Percentiles rank a stretch among this genome's conserved stretches.
Evolutionary conservation across 169 alveolate species (phyloP).

Genomic region (Cryptosporidium parvum): DNA sequence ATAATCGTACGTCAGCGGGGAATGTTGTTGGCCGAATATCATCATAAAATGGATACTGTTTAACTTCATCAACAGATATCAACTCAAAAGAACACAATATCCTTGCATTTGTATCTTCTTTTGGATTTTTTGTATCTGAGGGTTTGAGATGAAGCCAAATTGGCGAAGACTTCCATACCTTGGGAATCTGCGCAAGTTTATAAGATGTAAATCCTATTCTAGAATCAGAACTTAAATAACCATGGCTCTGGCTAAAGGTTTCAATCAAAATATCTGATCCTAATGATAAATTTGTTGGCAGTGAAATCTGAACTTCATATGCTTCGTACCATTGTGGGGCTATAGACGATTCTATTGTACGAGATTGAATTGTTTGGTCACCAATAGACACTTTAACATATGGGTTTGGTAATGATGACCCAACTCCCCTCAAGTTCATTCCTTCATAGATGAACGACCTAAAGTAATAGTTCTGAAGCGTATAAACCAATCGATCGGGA

Average conservation of each 20-base stretch:
- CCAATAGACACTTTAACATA: conserved; percentile 85
- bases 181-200: conserved; percentile 85
- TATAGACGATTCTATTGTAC: conserved; percentile 83
- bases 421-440: conserved; percentile 87
- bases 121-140: conserved; percentile 76
- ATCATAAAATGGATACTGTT: conserved; percentile 86
- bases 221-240: conserved; percentile 78
- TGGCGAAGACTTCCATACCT: conserved; percentile 90
- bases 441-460: conserved; percentile 90
- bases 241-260: conserved; percentile 80
- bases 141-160: conserved; percentile 88
- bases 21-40: conserved; percentile 89
- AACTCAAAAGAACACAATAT: conserved; percentile 88
- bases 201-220: conserved; percentile 82
- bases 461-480: conserved; percentile 81
- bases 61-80: conserved; percentile 82
- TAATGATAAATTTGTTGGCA: conserved; percentile 86
- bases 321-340: conserved; percentile 91
- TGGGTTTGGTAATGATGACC: conserved; percentile 78
- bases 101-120: conserved; percentile 85
- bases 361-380: conserved; percentile 84
- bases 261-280: conserved; percentile 90
- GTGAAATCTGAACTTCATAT: conserved; percentile 85
- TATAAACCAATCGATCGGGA: conserved; percentile 86
- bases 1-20: conserved; percentile 83